Evolutionary conservation across 2,329 filamentous ascomycete species (phyloP), one percentile per base, ranked within the genome.

Genomic region (Rhinocladiella mackenziei): DNA sequence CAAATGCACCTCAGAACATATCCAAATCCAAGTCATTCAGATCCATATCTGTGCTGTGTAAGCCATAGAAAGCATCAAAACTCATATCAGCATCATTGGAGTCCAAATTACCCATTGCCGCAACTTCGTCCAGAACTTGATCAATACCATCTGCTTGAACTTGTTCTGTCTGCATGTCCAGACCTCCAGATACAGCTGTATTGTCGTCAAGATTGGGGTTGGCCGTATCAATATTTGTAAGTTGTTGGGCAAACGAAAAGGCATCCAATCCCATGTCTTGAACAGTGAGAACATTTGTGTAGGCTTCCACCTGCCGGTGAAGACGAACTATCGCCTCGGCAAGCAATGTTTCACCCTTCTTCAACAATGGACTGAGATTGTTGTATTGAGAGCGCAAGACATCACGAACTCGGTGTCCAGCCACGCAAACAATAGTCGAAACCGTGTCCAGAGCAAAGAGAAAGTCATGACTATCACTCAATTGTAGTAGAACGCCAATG

Each of bases 311-410:
- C 14, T 69, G 68, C 6, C 70, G 64, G 45, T 65, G 61, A 13
- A 74, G 58, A 1, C 70, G 68, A 9, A 73, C 68, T 17, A 72
- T 55, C 2, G 68, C 56, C 47, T 70, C 65, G 1, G 69, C 69
- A 19, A 62, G 64, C 1, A 70, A 50, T 2, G 67, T 62, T n/a
- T 72, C 68, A n/a, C 48, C 52, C 38, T 64, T 67, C 43, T 70
- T 66, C 3, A 67, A 63, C 10, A 67, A 50, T 29, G 65, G 65
- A 10, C 65, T 59, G 1, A 72, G 58, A 34, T 60, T 61, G 9
- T 66, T 60, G 46, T 69, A 65, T 20, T 62, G 58, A 5, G 66
- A 49, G 15, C 57, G 55, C 2, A 73, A 58, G 1, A 63, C 65
- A 20, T 70, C 67, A 17, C 65, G 63, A 17, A 72, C 65, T 1